A percentile compares a stretch with the other conserved stretches of the same genome.
These are phyloP conservation scores for Sorghum bicolor DNA, from an alignment of 176 grass and related monocot species.

Conservation along the genomic window DNA sequence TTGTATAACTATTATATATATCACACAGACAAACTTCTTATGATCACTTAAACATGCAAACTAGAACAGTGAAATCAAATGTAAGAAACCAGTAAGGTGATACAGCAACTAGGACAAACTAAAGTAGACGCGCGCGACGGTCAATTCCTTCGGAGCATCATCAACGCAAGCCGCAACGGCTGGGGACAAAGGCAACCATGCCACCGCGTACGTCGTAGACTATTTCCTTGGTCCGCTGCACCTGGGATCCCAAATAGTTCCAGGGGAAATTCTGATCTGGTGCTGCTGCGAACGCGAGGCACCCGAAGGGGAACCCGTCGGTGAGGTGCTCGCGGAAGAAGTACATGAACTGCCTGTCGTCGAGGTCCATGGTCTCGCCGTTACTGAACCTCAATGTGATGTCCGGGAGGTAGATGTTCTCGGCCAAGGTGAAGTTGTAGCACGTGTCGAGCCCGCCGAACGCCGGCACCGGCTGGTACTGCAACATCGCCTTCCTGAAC, in stretches of 20 bases:
- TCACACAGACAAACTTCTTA: no score
- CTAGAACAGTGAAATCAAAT: no score
- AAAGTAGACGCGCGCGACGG: background rate
- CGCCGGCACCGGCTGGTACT: slow-evolving; percentile 24
- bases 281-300: slow-evolving; percentile 43
- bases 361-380: slow-evolving; percentile 24
- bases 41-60: no score
- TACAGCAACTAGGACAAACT: background rate
- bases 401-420: slow-evolving; percentile 15
- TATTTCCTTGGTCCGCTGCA: slow-evolving; percentile 40
- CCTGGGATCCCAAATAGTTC: slow-evolving; percentile 33
- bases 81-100: background rate
- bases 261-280: background rate
- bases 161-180: background rate
- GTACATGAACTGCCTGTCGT: slow-evolving; percentile 43
- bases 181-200: slow-evolving; percentile 39
- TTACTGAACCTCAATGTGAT: slow-evolving; percentile 31
- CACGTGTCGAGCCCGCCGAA: slow-evolving; percentile 47
- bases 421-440: slow-evolving; percentile 41
- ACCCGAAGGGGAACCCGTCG: slow-evolving; percentile 6
- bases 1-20: no score
- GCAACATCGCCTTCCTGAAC: slow-evolving; percentile 32
- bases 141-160: background rate
- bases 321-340: slow-evolving; percentile 16
- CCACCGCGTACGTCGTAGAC: slow-evolving; percentile 43